Evolutionary conservation across 257 asterid genomes (phyloP).

Genomic region (Phtheirospermum japonicum): DNA sequence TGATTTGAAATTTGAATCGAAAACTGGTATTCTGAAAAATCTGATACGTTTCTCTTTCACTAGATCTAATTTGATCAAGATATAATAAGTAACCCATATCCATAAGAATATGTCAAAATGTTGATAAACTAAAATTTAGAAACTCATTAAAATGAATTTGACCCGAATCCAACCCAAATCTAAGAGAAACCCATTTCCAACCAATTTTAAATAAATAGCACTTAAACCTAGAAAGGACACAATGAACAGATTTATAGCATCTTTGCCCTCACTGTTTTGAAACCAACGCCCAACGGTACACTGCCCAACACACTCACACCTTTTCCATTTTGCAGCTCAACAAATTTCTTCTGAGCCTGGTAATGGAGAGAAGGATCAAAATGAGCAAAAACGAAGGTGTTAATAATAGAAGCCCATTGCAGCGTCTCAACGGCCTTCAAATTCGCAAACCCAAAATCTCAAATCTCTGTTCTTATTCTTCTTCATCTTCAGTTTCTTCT

Average conservation of each 20-base stretch:
- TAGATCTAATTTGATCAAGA: no score
- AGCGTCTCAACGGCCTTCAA: constrained; percentile 31
- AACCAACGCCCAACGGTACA: constrained; percentile 30
- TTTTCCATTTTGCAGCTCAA: constrained; percentile 5
- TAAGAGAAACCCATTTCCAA: not conserved
- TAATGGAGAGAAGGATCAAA: constrained; percentile 27
- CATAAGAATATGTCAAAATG: no score
- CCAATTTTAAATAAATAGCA: not conserved
- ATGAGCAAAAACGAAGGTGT: not conserved
- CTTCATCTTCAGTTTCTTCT: not conserved
- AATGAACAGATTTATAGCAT: not conserved
- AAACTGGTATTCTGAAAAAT: no score
- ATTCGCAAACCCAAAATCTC: not conserved
- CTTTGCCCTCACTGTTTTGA: constrained; percentile 16
- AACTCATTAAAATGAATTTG: not conserved
- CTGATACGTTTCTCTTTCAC: no score
- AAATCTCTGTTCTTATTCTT: not conserved
- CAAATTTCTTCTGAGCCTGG: constrained; percentile 7
- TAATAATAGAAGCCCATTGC: constrained; percentile 41
- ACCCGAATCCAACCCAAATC: constrained; percentile 9
- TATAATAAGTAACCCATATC: no score
- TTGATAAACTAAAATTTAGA: not conserved
- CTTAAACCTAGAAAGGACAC: not conserved
- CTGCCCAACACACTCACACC: not conserved
- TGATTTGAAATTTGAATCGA: no score